Evolutionary conservation across 2,329 filamentous ascomycete genomes (phyloP).

Genomic region (Beauveria pseudobassiana): DNA sequence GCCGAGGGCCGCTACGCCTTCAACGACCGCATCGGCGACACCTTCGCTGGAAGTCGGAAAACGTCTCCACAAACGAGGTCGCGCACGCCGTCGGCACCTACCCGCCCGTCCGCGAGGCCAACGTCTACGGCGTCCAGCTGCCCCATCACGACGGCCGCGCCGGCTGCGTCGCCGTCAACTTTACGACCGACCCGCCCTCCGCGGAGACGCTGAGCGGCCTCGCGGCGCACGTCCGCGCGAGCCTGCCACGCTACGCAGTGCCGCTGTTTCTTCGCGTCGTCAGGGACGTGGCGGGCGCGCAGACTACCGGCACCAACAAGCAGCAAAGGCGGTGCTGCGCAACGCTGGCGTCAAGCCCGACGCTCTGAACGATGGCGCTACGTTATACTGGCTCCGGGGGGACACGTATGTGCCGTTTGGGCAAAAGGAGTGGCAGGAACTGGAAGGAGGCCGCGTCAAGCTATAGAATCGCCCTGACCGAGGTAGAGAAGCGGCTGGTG

Average conservation of each 20-base stretch:
- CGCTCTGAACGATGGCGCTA: slow-evolving; percentile 16
- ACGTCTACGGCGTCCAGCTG: slow-evolving; percentile 76
- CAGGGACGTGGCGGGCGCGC: slow-evolving; percentile 42
- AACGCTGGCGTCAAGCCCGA: slow-evolving; percentile 64
- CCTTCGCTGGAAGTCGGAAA: slow-evolving; percentile 76
- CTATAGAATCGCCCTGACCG: slow-evolving; percentile 36
- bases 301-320: slow-evolving; percentile 79
- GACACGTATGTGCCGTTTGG: slow-evolving; percentile 62
- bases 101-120: slow-evolving; percentile 63
- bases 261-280: slow-evolving; percentile 71
- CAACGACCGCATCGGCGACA: slow-evolving; percentile 72
- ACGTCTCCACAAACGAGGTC: slow-evolving; percentile 77
- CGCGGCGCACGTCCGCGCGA: slow-evolving; percentile 47
- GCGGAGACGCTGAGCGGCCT: slow-evolving; percentile 48
- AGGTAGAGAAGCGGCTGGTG: background rate
- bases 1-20: slow-evolving; percentile 68
- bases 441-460: slow-evolving; percentile 63
- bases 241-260: slow-evolving; percentile 65
- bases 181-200: slow-evolving; percentile 37
- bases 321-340: slow-evolving; percentile 69
- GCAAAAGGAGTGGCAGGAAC: slow-evolving; percentile 57
- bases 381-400: slow-evolving; percentile 60
- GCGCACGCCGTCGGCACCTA: slow-evolving; percentile 65
- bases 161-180: slow-evolving; percentile 66
- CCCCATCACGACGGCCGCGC: slow-evolving; percentile 78